A percentile compares a stretch with the other conserved stretches of the same genome.
Evolutionary conservation across 1,284 basidiomycete genomes (phyloP).

Genomic region (Mycena sp.): DNA sequence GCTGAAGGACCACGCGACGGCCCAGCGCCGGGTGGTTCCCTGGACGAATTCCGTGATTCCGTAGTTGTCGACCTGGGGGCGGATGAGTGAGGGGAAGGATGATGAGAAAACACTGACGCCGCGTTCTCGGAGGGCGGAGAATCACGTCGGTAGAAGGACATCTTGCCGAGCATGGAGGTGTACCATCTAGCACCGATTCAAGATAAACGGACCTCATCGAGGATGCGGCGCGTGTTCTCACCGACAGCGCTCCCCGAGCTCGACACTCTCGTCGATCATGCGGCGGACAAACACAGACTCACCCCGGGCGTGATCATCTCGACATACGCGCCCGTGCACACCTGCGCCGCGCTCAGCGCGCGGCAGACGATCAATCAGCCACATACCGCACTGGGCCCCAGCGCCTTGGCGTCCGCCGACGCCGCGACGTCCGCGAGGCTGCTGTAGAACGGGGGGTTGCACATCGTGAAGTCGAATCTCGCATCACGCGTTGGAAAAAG

Average conservation of each 20-base stretch:
- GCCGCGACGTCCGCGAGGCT: conserved; percentile 72
- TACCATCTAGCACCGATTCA: conserved; percentile 75
- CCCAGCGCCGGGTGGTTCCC: conserved; percentile 90
- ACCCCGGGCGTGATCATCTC: conserved; percentile 93
- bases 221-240: conserved; percentile 38
- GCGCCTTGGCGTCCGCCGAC: conserved; percentile 68
- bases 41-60: conserved; percentile 85
- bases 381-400: conserved; percentile 11
- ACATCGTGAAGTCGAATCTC: conserved; percentile 84
- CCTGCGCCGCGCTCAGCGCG: conserved; percentile 48
- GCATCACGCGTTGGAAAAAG: not conserved
- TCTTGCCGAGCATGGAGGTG: conserved; percentile 91
- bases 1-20: conserved; percentile 84
- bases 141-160: conserved; percentile 76
- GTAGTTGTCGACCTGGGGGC: no score
- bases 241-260: conserved; percentile 58
- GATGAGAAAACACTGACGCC: conserved; percentile 48
- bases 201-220: not conserved
- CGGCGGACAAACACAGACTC: conserved; percentile 81
- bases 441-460: conserved; percentile 95
- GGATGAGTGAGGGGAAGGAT: no score
- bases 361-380: not conserved
- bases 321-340: conserved; percentile 83
- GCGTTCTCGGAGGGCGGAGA: conserved; percentile 57
- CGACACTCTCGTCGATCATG: conserved; percentile 82